Conservation (phyloP, 2,329 filamentous ascomycete species). For the Hirsutella thompsonii region DNA sequence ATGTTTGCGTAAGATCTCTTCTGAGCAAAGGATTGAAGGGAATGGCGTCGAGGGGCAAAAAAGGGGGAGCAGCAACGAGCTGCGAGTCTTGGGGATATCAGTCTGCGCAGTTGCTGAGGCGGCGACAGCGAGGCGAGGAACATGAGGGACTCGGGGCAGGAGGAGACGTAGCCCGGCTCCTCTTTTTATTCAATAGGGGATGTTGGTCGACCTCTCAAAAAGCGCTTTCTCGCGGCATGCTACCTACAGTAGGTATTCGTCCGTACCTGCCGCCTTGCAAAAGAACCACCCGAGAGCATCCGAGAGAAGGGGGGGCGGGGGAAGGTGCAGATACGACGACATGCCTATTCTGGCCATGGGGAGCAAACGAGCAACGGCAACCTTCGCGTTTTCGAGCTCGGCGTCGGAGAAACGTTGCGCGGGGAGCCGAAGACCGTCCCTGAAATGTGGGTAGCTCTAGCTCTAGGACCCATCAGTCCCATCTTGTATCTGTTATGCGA, state of each 20-base stretch:
- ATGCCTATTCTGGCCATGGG: too few relatives aligned
- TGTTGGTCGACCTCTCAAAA: neutral
- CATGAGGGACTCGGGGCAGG: neutral
- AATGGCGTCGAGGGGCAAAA: constrained; percentile 5
- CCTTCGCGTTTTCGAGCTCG: too few relatives aligned
- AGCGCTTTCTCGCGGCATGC: neutral
- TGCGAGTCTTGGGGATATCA: constrained; percentile 11
- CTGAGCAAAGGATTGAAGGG: neutral
- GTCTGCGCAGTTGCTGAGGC: neutral
- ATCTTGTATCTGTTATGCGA: too few relatives aligned
- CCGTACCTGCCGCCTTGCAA: neutral
- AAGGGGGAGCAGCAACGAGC: constrained; percentile 13
- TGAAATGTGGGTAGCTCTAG: too few relatives aligned
- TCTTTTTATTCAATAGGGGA: neutral
- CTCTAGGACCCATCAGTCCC: too few relatives aligned
- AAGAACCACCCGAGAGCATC: too few relatives aligned
- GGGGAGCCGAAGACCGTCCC: too few relatives aligned
- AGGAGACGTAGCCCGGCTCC: neutral
- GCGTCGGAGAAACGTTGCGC: too few relatives aligned
- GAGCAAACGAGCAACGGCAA: too few relatives aligned
- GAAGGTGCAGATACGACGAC: too few relatives aligned
- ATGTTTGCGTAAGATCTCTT: constrained; percentile 26
- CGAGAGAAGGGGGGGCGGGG: too few relatives aligned
- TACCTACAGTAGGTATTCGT: neutral
- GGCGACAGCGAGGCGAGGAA: neutral